Evolutionary conservation across 345 rosid species (phyloP), one percentile per base, ranked within the genome.

Genomic region (Arabidopsis suecica): DNA sequence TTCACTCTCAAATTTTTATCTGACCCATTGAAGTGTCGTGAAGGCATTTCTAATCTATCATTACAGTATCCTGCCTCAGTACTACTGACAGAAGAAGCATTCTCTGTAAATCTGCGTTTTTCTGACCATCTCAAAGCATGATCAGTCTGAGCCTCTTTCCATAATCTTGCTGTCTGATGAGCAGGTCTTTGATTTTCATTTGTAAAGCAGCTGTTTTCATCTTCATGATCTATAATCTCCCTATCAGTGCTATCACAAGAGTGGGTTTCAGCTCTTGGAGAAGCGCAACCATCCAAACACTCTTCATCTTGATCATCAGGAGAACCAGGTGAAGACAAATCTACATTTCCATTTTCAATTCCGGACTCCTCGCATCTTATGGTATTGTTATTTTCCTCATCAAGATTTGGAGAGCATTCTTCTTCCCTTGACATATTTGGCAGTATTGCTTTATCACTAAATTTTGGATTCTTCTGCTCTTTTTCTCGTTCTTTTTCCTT

Each of bases 401-500:
- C 87, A 78, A 83, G 68, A 45, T 67, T 65, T 8, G 72, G 74
- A 32, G 83, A 79, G 33, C 80, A 69, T 81, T 86, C 44, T 62
- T 62, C 65, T 71, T 62, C 72, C 49, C 48, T 70, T 44, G 76
- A 44, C 11, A 61, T 48, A 63, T 33, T 53, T 49, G 68, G 61
- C 65, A 63, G 71, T 32, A 44, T 56, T 65, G 64, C 61, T 44
- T 48, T 54, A 65, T 60, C 65, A 38, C 49, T 44, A 65, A 73
- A 69, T 69, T 78, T 83, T 9, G 77, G 77, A 73, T 74, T 44
- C 71, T 80, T 84, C 67, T 77, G 84, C 61, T 86, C 92, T 72
- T 83, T 88, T 75, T 85, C 95, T 70, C 83, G 87, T 79, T 92
- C 99, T 81, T 92, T 95, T 59, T 85, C 98, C 78, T 88, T 94